Conservation (phyloP, 2,329 filamentous ascomycete genomes). For the Dactylellina drechsleri region DNA sequence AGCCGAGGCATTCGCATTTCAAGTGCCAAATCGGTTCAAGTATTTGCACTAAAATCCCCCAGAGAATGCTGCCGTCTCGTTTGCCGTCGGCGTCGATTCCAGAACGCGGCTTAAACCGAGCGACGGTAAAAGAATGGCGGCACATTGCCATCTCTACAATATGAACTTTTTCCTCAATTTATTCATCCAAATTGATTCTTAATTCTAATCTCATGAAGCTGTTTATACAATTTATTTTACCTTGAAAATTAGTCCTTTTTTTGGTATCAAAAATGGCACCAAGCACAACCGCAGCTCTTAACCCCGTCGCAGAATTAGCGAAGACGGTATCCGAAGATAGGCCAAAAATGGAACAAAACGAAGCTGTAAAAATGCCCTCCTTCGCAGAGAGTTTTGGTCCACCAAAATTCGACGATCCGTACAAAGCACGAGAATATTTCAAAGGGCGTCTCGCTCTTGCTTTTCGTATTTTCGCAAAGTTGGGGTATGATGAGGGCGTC, state of each 20-base stretch:
- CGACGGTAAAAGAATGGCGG: not conserved
- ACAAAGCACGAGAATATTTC: slow-evolving; percentile 63
- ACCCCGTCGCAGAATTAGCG: slow-evolving; percentile 3
- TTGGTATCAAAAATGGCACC: slow-evolving; percentile 23
- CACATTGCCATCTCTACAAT: slow-evolving; percentile 4
- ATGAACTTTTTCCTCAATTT: not conserved
- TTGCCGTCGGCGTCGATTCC: slow-evolving; percentile 19
- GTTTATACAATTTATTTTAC: not conserved
- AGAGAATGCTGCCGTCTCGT: slow-evolving; percentile 14
- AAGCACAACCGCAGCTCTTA: slow-evolving; percentile 11
- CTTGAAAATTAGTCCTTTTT: not conserved
- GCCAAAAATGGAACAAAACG: slow-evolving; percentile 42
- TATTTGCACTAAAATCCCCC: slow-evolving; percentile 1
- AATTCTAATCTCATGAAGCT: not conserved
- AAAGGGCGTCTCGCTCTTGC: slow-evolving; percentile 68
- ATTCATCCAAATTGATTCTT: slow-evolving; percentile 1
- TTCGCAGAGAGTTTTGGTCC: slow-evolving; percentile 29
- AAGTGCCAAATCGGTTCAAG: not conserved
- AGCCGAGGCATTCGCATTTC: slow-evolving; percentile 44
- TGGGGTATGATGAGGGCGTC: slow-evolving; percentile 70
- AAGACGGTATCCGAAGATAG: slow-evolving; percentile 10
- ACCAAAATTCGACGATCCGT: slow-evolving; percentile 48
- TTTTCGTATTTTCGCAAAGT: slow-evolving; percentile 70
- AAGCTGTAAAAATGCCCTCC: slow-evolving; percentile 44
- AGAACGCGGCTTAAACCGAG: slow-evolving; percentile 16